Percentiles rank a stretch among this genome's conserved stretches.
These are phyloP conservation scores for Wickerhamomyces tratensis DNA, from an alignment of 805 yeast species.

Conservation along the genomic window DNA sequence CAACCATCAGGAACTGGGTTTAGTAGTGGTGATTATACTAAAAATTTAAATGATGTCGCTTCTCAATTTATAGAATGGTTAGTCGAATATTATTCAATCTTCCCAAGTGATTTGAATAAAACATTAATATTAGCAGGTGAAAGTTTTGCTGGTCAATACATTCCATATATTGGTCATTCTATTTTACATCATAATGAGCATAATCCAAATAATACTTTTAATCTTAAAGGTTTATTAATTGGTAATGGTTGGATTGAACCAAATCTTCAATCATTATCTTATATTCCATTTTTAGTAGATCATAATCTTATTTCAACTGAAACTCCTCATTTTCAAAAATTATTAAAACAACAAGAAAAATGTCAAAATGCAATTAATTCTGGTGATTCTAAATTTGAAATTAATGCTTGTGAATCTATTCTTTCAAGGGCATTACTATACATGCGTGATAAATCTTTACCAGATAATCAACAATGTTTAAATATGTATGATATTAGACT, in stretches of 20 bases:
- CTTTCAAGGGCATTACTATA: slow-evolving; percentile 20
- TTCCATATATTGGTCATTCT: slow-evolving; percentile 74
- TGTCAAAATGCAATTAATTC: slow-evolving; percentile 49
- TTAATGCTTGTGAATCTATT: slow-evolving; percentile 35
- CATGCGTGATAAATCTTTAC: slow-evolving; percentile 20
- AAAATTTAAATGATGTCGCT: slow-evolving; percentile 47
- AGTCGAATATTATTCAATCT: slow-evolving; percentile 51
- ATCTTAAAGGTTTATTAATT: slow-evolving; percentile 60
- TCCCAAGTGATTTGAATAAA: slow-evolving; percentile 60
- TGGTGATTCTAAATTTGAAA: slow-evolving; percentile 19
- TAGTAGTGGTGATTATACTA: slow-evolving; percentile 50
- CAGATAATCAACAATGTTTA: slow-evolving; percentile 44
- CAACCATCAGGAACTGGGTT: slow-evolving; percentile 96
- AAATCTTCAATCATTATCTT: slow-evolving; percentile 70
- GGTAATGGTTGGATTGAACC: slow-evolving; percentile 98
- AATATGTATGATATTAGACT: slow-evolving; percentile 79
- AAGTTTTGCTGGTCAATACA: slow-evolving; percentile 94
- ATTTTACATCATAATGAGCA: slow-evolving; percentile 37
- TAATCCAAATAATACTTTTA: slow-evolving; percentile 17
- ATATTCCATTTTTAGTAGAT: slow-evolving; percentile 58
- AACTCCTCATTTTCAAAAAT: slow-evolving; percentile 27
- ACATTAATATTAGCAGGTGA: slow-evolving; percentile 85
- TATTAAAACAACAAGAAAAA: slow-evolving; percentile 41
- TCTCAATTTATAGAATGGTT: slow-evolving; percentile 57
- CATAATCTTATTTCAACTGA: slow-evolving; percentile 40